Percentiles rank a stretch among this genome's conserved stretches.
Evolutionary conservation across 805 yeast genomes (phyloP).

Genomic region (Cyberlindnera lachancei): DNA sequence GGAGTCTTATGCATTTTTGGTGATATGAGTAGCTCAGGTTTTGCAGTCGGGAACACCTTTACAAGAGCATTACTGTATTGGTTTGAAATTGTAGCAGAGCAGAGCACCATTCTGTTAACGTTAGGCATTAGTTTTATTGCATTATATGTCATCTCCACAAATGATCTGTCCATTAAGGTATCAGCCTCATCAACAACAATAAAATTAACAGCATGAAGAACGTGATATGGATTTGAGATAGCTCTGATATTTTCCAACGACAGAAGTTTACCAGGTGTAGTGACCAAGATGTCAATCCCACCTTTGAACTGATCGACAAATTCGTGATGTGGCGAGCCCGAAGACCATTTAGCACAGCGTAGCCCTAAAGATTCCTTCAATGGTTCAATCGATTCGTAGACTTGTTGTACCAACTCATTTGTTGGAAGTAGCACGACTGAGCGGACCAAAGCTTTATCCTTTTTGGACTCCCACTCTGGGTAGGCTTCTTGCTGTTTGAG

Average conservation of each 20-base stretch:
- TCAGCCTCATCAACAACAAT: slow-evolving; percentile 92
- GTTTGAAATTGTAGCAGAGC: slow-evolving; percentile 87
- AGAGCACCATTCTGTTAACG: slow-evolving; percentile 59
- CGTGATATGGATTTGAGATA: slow-evolving; percentile 31
- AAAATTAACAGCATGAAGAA: slow-evolving; percentile 41
- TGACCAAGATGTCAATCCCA: slow-evolving; percentile 71
- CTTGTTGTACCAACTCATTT: slow-evolving; percentile 81
- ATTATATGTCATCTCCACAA: slow-evolving; percentile 55
- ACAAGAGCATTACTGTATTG: slow-evolving; percentile 59
- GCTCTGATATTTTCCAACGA: slow-evolving; percentile 28
- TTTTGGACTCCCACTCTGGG: slow-evolving; percentile 24
- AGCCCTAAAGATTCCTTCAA: slow-evolving; percentile 31
- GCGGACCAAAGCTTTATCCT: slow-evolving; percentile 42
- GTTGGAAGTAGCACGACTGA: slow-evolving; percentile 84
- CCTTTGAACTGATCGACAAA: slow-evolving; percentile 39
- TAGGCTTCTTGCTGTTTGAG: slow-evolving; percentile 46
- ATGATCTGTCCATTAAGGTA: slow-evolving; percentile 77
- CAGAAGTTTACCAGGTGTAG: slow-evolving; percentile 74
- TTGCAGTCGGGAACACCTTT: slow-evolving; percentile 55
- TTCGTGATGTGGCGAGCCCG: slow-evolving; percentile 46
- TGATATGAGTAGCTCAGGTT: slow-evolving; percentile 50
- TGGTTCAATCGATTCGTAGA: slow-evolving; percentile 36
- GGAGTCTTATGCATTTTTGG: slow-evolving; percentile 86
- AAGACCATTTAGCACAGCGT: slow-evolving; percentile 52
- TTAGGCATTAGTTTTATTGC: slow-evolving; percentile 44